Conservation (phyloP, 768 basidiomycete species). For the Chalciporus sphaerocephalus region DNA sequence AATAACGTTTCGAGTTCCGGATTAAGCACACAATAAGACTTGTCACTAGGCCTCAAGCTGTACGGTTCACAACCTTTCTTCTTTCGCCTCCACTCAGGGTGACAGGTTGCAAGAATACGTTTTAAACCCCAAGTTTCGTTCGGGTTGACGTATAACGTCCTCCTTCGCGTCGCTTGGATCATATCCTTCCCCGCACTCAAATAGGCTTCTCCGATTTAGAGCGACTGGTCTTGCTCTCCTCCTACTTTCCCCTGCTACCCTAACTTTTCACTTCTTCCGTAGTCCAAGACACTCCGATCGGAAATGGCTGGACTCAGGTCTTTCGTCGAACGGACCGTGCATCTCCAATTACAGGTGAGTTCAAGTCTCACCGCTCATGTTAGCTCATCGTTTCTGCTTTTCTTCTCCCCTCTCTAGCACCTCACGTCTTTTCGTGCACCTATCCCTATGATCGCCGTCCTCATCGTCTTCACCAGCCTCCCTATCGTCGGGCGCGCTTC, state of each 20-base stretch:
- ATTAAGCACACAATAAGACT: neutral
- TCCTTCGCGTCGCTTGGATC: neutral
- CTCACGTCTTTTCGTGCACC: slow-evolving; percentile 3
- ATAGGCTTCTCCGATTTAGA: neutral
- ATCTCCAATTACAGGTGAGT: slow-evolving; percentile 10
- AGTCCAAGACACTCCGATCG: neutral
- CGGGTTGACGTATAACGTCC: neutral
- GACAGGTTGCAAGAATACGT: neutral
- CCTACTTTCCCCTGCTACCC: neutral
- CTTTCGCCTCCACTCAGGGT: neutral
- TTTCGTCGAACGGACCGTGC: slow-evolving; percentile 9
- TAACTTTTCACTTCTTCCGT: neutral
- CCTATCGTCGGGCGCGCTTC: slow-evolving; percentile 3
- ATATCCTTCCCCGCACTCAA: neutral
- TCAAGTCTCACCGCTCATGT: neutral
- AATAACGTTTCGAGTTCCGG: neutral
- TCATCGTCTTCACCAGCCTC: slow-evolving; percentile 12
- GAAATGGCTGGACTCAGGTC: slow-evolving; percentile 8
- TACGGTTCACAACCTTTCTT: neutral
- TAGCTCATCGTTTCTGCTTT: neutral
- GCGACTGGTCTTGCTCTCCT: neutral
- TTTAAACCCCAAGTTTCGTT: neutral
- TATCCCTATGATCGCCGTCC: slow-evolving; percentile 2
- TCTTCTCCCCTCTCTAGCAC: neutral
- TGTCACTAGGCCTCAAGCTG: slow-evolving; percentile 3